A percentile compares a stretch with the other conserved stretches of the same genome.
Conservation (phyloP, 305 asterid genomes). For the Rubia peregrina region DNA sequence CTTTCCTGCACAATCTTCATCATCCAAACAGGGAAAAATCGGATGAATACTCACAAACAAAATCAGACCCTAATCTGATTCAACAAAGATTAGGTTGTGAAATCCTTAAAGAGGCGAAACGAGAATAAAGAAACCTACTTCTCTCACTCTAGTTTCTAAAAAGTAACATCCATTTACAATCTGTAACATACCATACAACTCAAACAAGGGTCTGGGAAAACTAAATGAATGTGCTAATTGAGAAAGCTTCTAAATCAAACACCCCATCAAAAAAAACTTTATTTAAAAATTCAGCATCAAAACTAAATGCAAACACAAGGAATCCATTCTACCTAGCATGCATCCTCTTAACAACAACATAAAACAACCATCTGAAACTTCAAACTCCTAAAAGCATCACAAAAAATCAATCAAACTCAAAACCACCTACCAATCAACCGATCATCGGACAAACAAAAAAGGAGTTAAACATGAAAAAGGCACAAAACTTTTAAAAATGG, state of each 20-base stretch:
- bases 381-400: neutral
- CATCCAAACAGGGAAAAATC: neutral
- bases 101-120: neutral
- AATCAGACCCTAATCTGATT: neutral
- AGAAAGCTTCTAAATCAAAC: neutral
- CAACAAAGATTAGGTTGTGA: neutral
- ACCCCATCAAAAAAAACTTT: neutral
- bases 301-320: conserved; percentile 8
- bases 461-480: conserved; percentile 3
- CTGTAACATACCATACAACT: neutral
- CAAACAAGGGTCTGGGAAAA: neutral
- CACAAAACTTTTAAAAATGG: conserved; percentile 17
- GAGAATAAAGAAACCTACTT: neutral
- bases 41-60: neutral
- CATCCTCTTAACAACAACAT: neutral
- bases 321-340: neutral
- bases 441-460: conserved; percentile 14
- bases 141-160: neutral
- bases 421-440: conserved; percentile 4
- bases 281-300: neutral
- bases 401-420: neutral
- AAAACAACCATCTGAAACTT: neutral
- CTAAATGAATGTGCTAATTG: neutral
- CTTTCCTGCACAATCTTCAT: conserved; percentile 35
- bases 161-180: neutral